A percentile compares a stretch with the other conserved stretches of the same genome.
These are phyloP conservation scores for Zoysia pacifica DNA, from an alignment of 176 grass and related monocot species.

Conservation along the genomic window DNA sequence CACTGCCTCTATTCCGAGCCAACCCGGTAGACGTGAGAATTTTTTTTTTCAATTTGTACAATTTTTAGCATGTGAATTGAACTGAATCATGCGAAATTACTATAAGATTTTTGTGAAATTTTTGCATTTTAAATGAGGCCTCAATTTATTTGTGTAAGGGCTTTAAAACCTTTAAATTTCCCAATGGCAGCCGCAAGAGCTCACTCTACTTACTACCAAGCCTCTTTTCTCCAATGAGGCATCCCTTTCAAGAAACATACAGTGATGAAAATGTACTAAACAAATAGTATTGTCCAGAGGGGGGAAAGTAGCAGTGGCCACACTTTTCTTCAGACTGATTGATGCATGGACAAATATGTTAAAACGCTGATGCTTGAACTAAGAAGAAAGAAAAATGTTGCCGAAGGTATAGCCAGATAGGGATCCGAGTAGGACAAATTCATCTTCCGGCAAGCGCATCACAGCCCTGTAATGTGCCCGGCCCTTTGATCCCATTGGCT, in stretches of 20 bases:
- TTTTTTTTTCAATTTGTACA: too few species aligned
- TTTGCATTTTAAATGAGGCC: too few species aligned
- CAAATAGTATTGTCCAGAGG: not conserved
- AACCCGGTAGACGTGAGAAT: too few species aligned
- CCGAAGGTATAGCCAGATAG: too few species aligned
- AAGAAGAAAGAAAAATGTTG: not conserved
- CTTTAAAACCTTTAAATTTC: not conserved
- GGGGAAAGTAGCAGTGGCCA: not conserved
- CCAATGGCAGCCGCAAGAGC: not conserved
- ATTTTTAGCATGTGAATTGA: too few species aligned
- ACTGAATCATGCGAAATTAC: too few species aligned
- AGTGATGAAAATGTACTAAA: not conserved
- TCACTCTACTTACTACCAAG: not conserved
- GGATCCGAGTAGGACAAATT: not conserved
- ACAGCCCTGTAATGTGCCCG: not conserved
- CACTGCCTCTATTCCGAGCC: not conserved
- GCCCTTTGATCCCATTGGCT: not conserved
- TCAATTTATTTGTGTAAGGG: not conserved
- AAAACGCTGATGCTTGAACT: not conserved
- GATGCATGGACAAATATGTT: not conserved
- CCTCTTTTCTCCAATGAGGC: not conserved
- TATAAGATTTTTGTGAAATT: not conserved
- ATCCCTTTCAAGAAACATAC: not conserved
- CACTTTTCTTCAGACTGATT: too few species aligned
- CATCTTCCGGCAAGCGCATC: not conserved